Conservation (phyloP, 352 stramenopile species). For the Phytophthora fragariae region DNA sequence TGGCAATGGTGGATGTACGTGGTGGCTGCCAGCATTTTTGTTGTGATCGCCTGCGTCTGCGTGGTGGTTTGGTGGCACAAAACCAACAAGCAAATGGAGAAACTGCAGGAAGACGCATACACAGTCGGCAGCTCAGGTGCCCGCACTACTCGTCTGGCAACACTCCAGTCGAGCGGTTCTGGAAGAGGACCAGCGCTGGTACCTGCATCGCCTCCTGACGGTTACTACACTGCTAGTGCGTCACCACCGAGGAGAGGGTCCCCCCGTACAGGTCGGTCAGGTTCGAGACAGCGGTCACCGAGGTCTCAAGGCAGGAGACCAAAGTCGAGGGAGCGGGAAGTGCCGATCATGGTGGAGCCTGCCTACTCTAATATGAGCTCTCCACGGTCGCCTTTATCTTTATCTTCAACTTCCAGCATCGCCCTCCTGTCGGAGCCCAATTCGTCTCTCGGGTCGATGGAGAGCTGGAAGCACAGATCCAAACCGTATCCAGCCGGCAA, state of each 20-base stretch:
- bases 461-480: slow-evolving; percentile 34
- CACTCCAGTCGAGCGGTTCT: slow-evolving; percentile 36
- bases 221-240: slow-evolving; percentile 27
- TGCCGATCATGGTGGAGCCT: slow-evolving; percentile 41
- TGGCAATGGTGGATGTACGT: slow-evolving; percentile 91
- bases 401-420: slow-evolving; percentile 70
- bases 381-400: slow-evolving; percentile 60
- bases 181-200: slow-evolving; percentile 33
- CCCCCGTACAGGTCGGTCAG: slow-evolving; percentile 8
- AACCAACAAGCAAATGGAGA: slow-evolving; percentile 54
- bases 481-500: slow-evolving; percentile 30
- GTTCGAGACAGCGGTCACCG: slow-evolving; percentile 21
- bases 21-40: slow-evolving; percentile 60
- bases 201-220: slow-evolving; percentile 26
- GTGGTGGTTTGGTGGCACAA: slow-evolving; percentile 73
- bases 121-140: slow-evolving; percentile 15
- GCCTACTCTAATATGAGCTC: slow-evolving; percentile 61
- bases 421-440: slow-evolving; percentile 60
- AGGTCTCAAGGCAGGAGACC: slow-evolving; percentile 30
- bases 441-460: slow-evolving; percentile 40
- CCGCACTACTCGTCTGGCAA: slow-evolving; percentile 37
- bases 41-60: slow-evolving; percentile 63
- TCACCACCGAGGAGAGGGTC: slow-evolving; percentile 30
- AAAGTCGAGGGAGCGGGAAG: slow-evolving; percentile 29
- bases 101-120: slow-evolving; percentile 42